phyloP scores from a whole-genome alignment of 1,284 basidiomycete species.

The Cystobasidium slooffiae region DNA sequence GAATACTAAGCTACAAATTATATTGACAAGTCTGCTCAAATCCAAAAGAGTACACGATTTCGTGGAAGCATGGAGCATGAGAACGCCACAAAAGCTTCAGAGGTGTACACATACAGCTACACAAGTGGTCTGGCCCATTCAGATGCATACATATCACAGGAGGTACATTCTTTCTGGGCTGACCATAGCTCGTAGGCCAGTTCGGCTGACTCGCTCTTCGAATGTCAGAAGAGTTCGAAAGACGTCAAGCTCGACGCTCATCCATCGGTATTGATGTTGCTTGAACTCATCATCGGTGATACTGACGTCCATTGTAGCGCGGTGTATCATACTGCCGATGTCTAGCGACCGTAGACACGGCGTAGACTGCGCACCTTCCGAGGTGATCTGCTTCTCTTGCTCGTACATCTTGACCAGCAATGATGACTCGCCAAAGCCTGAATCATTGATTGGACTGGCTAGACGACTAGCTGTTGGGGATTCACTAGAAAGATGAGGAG shows the following conservation, averaged over 20 bases:
- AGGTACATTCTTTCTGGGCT: conserved; percentile 22
- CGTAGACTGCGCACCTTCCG: neutral
- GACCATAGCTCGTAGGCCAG: conserved; percentile 31
- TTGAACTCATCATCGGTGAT: conserved; percentile 2
- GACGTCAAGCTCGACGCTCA: conserved; percentile 36
- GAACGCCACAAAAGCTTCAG: neutral
- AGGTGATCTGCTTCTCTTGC: neutral
- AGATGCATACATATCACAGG: neutral
- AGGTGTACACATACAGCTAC: no score
- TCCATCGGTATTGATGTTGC: conserved; percentile 37
- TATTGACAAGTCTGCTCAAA: no score
- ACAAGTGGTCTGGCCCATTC: neutral
- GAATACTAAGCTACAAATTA: no score
- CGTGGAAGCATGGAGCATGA: no score
- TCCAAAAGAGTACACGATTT: no score
- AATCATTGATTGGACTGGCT: conserved; percentile 5
- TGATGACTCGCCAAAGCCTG: conserved; percentile 20
- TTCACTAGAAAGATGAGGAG: neutral
- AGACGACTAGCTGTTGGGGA: neutral
- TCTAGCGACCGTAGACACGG: conserved; percentile 11
- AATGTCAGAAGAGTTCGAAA: conserved; percentile 26
- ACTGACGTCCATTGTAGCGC: conserved; percentile 31
- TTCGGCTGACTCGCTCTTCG: conserved; percentile 27
- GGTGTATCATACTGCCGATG: conserved; percentile 36
- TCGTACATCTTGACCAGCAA: neutral